A percentile compares a stretch with the other conserved stretches of the same genome.
These are phyloP conservation scores for Coemansia sp. DNA, from an alignment of 192 early-diverging fungal genomes.

Conservation along the genomic window DNA sequence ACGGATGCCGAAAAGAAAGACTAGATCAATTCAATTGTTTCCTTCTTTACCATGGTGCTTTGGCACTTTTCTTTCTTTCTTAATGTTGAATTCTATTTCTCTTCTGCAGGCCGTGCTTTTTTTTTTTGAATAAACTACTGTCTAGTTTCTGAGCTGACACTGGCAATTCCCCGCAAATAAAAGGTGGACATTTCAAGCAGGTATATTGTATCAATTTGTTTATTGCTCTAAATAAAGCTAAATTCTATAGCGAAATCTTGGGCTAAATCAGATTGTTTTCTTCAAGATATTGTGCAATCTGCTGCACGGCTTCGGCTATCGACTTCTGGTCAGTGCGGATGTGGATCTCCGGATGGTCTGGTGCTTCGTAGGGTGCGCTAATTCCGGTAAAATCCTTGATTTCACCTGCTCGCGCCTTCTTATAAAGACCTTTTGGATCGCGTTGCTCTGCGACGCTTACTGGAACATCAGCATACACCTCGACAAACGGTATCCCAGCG, in stretches of 20 bases:
- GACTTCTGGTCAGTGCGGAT: conserved; percentile 73
- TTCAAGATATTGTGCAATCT: conserved; percentile 38
- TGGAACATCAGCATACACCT: conserved; percentile 86
- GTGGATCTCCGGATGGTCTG: conserved; percentile 79
- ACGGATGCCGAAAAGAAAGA: conserved; percentile 19
- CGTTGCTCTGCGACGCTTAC: conserved; percentile 83
- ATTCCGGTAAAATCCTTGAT: conserved; percentile 98
- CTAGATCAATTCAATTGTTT: background rate
- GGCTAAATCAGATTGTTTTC: conserved; percentile 27
- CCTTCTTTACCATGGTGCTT: background rate
- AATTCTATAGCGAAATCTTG: background rate
- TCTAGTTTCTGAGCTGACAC: background rate
- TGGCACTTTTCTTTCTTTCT: background rate
- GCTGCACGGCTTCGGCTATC: conserved; percentile 56
- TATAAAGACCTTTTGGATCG: conserved; percentile 95
- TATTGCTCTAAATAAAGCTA: background rate
- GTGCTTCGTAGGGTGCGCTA: conserved; percentile 89
- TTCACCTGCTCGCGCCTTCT: conserved; percentile 90
- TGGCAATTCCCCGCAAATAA: background rate
- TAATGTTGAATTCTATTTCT: background rate
- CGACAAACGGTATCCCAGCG: conserved; percentile 80
- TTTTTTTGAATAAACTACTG: background rate
- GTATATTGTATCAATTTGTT: no score
- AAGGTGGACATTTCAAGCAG: background rate
- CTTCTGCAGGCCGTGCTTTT: background rate